Evolutionary conservation across 2,329 filamentous ascomycete species (phyloP).

Genomic region (Zymoseptoria tritici): DNA sequence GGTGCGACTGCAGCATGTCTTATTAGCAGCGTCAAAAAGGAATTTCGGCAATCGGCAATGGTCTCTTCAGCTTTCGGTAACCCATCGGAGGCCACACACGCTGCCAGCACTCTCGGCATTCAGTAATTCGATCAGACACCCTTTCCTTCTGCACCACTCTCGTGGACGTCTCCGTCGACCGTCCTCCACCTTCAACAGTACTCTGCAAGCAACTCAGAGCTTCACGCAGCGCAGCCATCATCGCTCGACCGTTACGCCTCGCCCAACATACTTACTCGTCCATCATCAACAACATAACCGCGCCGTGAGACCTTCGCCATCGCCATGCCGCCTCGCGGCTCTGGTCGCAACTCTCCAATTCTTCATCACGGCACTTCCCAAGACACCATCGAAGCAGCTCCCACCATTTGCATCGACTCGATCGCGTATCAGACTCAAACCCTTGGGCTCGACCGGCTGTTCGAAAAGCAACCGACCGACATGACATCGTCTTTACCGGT

Average conservation of each 20-base stretch:
- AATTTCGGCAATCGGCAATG: constrained; percentile 11
- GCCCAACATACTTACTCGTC: background rate
- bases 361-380: background rate
- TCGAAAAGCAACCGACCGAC: background rate
- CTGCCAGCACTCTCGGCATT: constrained; percentile 19
- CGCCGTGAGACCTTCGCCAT: constrained; percentile 4
- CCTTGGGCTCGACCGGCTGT: background rate
- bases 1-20: constrained; percentile 30
- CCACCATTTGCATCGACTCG: background rate
- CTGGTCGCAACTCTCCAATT: background rate
- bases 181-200: constrained; percentile 1
- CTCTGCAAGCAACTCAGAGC: background rate
- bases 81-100: constrained; percentile 9
- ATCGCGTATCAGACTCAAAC: background rate
- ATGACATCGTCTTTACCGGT: background rate
- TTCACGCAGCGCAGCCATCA: constrained; percentile 1
- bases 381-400: background rate
- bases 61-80: constrained; percentile 14
- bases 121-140: constrained; percentile 25
- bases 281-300: constrained; percentile 1
- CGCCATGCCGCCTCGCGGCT: background rate
- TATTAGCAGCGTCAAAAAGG: constrained; percentile 24
- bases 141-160: constrained; percentile 13
- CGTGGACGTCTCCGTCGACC: constrained; percentile 7
- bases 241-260: constrained; percentile 6